Conservation (phyloP, 1,139 yeast genomes). For the Chernovozyma sophiae-reginae region DNA sequence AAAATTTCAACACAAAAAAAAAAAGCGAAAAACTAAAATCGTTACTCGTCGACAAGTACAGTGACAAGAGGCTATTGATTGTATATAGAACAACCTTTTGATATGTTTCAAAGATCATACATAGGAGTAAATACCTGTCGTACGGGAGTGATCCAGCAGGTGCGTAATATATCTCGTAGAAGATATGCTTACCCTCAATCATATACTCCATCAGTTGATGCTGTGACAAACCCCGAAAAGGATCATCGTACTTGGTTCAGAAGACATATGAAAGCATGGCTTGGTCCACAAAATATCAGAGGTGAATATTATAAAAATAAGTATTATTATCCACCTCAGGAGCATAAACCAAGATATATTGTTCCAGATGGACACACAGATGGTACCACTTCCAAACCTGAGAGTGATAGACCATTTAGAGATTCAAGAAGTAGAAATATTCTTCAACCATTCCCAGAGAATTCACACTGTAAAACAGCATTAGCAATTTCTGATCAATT, state of each 20-base stretch:
- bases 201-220: constrained; percentile 23
- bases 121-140: background rate
- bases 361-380: constrained; percentile 53
- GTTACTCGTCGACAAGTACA: too few relatives aligned
- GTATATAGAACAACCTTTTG: too few relatives aligned
- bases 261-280: constrained; percentile 48
- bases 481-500: constrained; percentile 53
- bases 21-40: too few relatives aligned
- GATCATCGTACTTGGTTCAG: constrained; percentile 23
- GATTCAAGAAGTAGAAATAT: constrained; percentile 6
- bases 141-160: constrained; percentile 12
- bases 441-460: constrained; percentile 77
- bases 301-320: constrained; percentile 81
- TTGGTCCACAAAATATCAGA: constrained; percentile 80
- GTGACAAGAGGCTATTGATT: too few relatives aligned
- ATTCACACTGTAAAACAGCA: constrained; percentile 67
- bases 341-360: constrained; percentile 73
- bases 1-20: too few relatives aligned
- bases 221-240: constrained; percentile 24
- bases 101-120: background rate
- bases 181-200: constrained; percentile 25
- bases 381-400: constrained; percentile 13
- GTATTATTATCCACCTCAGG: constrained; percentile 66
- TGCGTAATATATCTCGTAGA: constrained; percentile 19
- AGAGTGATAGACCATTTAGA: constrained; percentile 6